Evolutionary conservation across 352 stramenopile species (phyloP).

Genomic region (Phytophthora pistaciae): DNA sequence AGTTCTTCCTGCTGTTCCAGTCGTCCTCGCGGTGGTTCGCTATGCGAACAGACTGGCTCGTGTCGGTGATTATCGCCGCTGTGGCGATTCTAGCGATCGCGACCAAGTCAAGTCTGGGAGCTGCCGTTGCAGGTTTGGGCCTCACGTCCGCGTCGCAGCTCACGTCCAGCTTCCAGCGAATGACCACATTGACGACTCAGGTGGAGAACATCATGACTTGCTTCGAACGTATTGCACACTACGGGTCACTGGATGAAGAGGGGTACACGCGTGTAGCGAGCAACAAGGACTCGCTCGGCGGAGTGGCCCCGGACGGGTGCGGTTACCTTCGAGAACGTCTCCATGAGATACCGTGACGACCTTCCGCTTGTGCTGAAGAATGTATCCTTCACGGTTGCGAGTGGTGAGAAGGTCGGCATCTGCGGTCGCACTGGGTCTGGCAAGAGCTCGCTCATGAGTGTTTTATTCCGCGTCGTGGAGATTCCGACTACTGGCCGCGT

Average conservation of each 20-base stretch:
- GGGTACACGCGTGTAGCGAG: constrained; percentile 32
- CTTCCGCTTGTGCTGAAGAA: constrained; percentile 51
- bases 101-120: constrained; percentile 44
- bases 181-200: constrained; percentile 34
- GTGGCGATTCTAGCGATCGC: constrained; percentile 89
- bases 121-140: constrained; percentile 32
- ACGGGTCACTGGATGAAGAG: constrained; percentile 47
- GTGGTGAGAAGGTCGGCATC: constrained; percentile 88
- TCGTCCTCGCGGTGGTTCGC: constrained; percentile 91
- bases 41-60: constrained; percentile 88
- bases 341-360: constrained; percentile 56
- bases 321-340: constrained; percentile 54
- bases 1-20: constrained; percentile 50
- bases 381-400: constrained; percentile 59
- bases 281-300: constrained; percentile 8
- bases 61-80: constrained; percentile 87
- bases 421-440: constrained; percentile 52
- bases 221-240: constrained; percentile 52
- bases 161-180: constrained; percentile 54
- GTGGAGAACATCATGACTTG: constrained; percentile 70
- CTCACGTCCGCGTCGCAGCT: constrained; percentile 51
- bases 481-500: constrained; percentile 59
- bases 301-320: constrained; percentile 49
- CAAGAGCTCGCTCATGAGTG: constrained; percentile 57
- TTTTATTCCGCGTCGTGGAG: constrained; percentile 55